Evolutionary conservation across 331 rosid genomes (phyloP).

Genomic region (Cucumis variabilis): DNA sequence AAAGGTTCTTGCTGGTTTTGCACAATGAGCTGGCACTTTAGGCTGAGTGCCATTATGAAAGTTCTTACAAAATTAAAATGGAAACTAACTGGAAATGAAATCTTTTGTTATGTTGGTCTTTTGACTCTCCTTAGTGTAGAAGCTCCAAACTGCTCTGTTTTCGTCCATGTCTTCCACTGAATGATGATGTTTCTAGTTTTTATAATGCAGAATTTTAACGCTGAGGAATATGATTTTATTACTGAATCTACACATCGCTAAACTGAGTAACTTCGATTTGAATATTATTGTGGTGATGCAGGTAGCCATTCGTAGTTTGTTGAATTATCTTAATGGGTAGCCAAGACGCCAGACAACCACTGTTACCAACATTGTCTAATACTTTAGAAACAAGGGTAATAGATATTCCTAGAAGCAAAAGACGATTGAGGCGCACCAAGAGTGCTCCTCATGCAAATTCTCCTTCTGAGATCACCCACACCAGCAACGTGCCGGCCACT

Average conservation of each 20-base stretch:
- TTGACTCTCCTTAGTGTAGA: not conserved
- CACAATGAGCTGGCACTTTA: not conserved
- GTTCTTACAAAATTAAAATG: not conserved
- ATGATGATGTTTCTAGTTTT: not conserved
- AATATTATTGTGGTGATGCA: constrained; percentile 34
- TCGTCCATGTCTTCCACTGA: not conserved
- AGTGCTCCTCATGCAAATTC: constrained; percentile 64
- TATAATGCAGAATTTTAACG: not conserved
- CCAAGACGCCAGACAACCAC: constrained; percentile 49
- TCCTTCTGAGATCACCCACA: not conserved
- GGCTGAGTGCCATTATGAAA: not conserved
- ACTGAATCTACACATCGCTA: too few species aligned
- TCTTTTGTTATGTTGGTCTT: not conserved
- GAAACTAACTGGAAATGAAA: not conserved
- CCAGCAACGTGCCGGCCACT: not conserved
- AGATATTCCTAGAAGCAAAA: constrained; percentile 42
- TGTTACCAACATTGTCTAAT: constrained; percentile 43
- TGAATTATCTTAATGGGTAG: constrained; percentile 54
- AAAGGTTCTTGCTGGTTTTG: not conserved
- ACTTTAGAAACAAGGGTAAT: constrained; percentile 30
- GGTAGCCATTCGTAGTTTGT: constrained; percentile 34
- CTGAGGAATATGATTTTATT: too few species aligned
- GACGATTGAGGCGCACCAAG: constrained; percentile 55
- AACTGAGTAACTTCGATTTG: constrained; percentile 11
- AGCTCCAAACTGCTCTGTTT: not conserved